phyloP scores from a whole-genome alignment of 2,329 filamentous ascomycete species.

The Calonectria pseudoturangicola region DNA sequence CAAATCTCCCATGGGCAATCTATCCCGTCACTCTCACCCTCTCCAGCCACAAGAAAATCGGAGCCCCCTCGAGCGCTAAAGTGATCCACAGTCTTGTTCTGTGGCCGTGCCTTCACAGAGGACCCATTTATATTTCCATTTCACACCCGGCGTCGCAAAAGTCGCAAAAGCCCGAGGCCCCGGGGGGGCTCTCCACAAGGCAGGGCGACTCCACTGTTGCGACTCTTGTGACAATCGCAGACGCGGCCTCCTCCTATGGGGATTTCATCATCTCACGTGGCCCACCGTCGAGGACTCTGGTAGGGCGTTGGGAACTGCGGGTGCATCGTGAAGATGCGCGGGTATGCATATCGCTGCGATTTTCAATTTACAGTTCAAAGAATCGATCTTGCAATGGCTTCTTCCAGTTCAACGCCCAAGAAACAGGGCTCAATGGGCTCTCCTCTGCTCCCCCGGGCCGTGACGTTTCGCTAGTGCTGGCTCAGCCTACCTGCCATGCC shows the following conservation, averaged over 20 bases:
- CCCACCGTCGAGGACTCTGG: background rate
- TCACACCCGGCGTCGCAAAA: slow-evolving; percentile 27
- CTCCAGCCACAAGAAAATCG: slow-evolving; percentile 34
- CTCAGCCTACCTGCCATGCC: slow-evolving; percentile 30
- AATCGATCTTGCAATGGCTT: background rate
- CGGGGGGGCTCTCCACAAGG: slow-evolving; percentile 21
- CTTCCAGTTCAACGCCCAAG: background rate
- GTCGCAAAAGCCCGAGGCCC: slow-evolving; percentile 20
- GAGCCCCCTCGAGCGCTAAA: slow-evolving; percentile 25
- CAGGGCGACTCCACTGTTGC: slow-evolving; percentile 29
- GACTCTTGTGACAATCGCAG: slow-evolving; percentile 40
- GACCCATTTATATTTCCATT: slow-evolving; percentile 23
- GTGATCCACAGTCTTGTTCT: slow-evolving; percentile 20
- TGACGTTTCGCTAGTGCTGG: slow-evolving; percentile 35
- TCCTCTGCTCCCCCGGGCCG: background rate
- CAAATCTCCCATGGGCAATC: slow-evolving; percentile 29
- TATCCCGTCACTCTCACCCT: slow-evolving; percentile 14
- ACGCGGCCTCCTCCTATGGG: slow-evolving; percentile 48
- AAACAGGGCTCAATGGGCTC: background rate
- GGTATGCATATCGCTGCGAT: background rate
- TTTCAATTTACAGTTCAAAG: background rate
- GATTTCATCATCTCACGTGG: slow-evolving; percentile 50
- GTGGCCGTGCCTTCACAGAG: slow-evolving; percentile 32
- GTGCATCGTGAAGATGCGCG: background rate
- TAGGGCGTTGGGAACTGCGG: background rate